Evolutionary conservation across 2,329 filamentous ascomycete genomes (phyloP), one percentile per base, ranked within the genome.

Genomic region (Apiospora arundinis): DNA sequence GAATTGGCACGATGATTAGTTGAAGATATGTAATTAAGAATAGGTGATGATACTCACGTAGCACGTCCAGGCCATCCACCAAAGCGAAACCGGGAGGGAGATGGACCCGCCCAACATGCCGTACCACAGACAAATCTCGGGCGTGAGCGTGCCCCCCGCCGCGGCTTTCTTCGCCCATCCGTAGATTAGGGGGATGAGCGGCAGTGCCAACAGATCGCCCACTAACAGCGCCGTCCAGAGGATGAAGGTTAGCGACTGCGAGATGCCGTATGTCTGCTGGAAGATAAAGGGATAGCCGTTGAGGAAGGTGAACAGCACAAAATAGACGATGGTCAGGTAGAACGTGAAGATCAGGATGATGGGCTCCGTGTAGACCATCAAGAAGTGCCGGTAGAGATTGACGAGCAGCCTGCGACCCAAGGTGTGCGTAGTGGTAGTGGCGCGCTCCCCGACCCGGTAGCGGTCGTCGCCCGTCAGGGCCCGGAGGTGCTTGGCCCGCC

Each of bases 301-400:
- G 45, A 88, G 80, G 72, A 87, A 84, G 2, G 85, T 83, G 74
- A 87, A 88, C 2, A 88, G 77, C 1, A 86, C 80, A 49, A 85
- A 83, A 74, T 88, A 89, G 7, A 85, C 77, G 12, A 88, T 78
- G 0, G 83, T 81, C 65, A 88, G 80, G 71, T 88, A 88, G 2
- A 87, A 73, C 0, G 82, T 81, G 32, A 87, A 77, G 18, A 85
- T 76, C 9, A 81, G 70, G 60, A 83, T 77, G 60, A 83, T 81
- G 0, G 82, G 81, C 25, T 80, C 80, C 52, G 76, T 72, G 69
- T 78, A 78, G 37, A 82, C 77, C 77, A 84, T 80, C 5, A 73
- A 37, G 40, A 79, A 77, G 0, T 77, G 78, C 1, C 78, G 73
- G 48, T 72, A 75, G 1, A 80, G 66, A 45, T 74, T 75, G 44